phyloP scores from a whole-genome alignment of 2,329 filamentous ascomycete genomes.

The Pseudopithomyces maydicus region DNA sequence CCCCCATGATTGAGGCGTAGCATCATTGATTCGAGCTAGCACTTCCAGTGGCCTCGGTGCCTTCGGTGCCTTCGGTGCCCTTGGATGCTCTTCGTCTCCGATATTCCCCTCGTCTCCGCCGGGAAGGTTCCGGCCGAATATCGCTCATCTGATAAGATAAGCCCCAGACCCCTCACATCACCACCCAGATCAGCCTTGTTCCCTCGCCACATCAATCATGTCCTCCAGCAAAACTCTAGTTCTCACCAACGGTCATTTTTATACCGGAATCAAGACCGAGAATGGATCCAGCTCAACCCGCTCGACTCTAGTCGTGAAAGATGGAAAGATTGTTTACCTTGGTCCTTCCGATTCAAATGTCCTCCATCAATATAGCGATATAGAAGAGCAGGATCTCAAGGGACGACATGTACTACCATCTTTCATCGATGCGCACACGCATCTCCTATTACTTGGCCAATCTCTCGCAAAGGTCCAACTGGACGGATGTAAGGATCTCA shows the following conservation, averaged over 20 bases:
- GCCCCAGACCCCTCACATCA: slow-evolving; percentile 4
- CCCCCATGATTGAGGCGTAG: too few species aligned
- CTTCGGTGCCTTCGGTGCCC: too few species aligned
- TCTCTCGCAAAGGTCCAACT: slow-evolving; percentile 59
- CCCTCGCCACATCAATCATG: neutral
- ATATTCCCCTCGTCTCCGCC: neutral
- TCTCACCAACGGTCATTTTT: slow-evolving; percentile 37
- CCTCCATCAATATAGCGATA: slow-evolving; percentile 30
- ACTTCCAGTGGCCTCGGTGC: too few species aligned
- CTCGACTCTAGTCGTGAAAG: slow-evolving; percentile 47
- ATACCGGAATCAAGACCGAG: slow-evolving; percentile 7
- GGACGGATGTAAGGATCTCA: slow-evolving; percentile 52
- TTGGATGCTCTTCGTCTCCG: too few species aligned
- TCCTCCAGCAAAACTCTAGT: slow-evolving; percentile 15
- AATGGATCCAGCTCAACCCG: slow-evolving; percentile 6
- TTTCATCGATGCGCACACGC: slow-evolving; percentile 64
- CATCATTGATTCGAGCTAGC: too few species aligned
- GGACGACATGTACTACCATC: slow-evolving; percentile 55
- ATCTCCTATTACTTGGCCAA: slow-evolving; percentile 61
- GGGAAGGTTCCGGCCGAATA: neutral
- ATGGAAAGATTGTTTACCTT: slow-evolving; percentile 50
- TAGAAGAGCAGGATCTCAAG: slow-evolving; percentile 41
- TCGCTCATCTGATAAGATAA: slow-evolving; percentile 6
- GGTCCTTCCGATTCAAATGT: slow-evolving; percentile 33
- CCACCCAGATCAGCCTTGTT: neutral